Conservation (phyloP, 2,329 filamentous ascomycete genomes). For the Phoma sp. region DNA sequence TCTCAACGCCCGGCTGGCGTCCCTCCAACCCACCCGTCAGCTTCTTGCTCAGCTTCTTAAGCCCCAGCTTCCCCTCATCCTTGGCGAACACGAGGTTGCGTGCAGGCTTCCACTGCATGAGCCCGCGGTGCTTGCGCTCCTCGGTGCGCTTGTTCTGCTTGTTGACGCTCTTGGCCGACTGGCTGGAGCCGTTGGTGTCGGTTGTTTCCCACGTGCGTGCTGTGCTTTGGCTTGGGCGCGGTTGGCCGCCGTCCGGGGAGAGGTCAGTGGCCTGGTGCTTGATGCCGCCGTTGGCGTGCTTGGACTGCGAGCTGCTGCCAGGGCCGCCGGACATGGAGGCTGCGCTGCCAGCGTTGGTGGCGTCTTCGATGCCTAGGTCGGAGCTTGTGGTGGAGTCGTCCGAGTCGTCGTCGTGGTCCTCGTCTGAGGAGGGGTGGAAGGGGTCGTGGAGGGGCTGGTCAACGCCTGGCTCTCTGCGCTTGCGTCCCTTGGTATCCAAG, state of each 20-base stretch:
- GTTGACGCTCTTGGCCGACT: conserved; percentile 64
- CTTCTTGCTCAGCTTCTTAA: conserved; percentile 77
- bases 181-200: conserved; percentile 22
- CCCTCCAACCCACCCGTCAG: conserved; percentile 75
- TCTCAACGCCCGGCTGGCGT: conserved; percentile 87
- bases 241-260: conserved; percentile 25
- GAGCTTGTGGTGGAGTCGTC: conserved; percentile 51
- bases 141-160: conserved; percentile 72
- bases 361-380: conserved; percentile 68
- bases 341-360: conserved; percentile 40
- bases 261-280: conserved; percentile 40
- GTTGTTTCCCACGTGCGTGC: conserved; percentile 35
- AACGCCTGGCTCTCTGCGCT: conserved; percentile 62
- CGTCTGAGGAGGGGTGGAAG: conserved; percentile 53
- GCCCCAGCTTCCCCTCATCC: conserved; percentile 80
- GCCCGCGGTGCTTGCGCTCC: conserved; percentile 82
- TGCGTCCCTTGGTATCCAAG: conserved; percentile 59
- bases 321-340: conserved; percentile 30
- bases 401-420: conserved; percentile 49
- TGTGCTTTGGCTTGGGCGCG: conserved; percentile 37
- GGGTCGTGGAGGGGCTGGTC: conserved; percentile 61
- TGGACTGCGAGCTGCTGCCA: conserved; percentile 20
- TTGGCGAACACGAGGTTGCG: conserved; percentile 87
- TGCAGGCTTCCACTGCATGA: conserved; percentile 96
- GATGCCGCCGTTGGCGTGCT: conserved; percentile 25